A percentile compares a stretch with the other conserved stretches of the same genome.
Conservation (phyloP, 768 basidiomycete species). For the Boletus speciosus region DNA sequence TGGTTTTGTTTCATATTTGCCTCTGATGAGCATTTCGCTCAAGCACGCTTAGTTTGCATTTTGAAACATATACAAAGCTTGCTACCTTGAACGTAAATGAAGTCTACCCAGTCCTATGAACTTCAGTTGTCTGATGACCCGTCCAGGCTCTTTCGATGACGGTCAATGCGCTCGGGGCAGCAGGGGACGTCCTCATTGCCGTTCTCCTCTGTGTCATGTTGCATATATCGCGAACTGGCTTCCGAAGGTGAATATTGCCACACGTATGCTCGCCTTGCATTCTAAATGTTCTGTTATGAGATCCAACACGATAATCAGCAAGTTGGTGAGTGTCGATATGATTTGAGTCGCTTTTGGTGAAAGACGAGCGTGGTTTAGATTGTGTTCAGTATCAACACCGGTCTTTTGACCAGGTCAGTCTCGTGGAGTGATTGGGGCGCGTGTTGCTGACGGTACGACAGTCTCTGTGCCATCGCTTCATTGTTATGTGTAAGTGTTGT, state of each 20-base stretch:
- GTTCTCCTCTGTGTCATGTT: conserved; percentile 40
- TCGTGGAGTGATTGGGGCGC: neutral
- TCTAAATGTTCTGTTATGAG: conserved; percentile 6
- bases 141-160: conserved; percentile 41
- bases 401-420: conserved; percentile 31
- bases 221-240: conserved; percentile 48
- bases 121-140: neutral
- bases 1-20: conserved; percentile 7
- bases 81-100: conserved; percentile 39
- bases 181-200: conserved; percentile 50
- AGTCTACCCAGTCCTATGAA: neutral
- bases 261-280: neutral
- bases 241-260: conserved; percentile 34
- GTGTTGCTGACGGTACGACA: conserved; percentile 9
- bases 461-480: conserved; percentile 53
- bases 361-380: conserved; percentile 32
- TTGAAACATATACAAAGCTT: conserved; percentile 42
- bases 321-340: conserved; percentile 26
- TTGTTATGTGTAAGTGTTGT: conserved; percentile 41
- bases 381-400: conserved; percentile 49
- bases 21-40: neutral
- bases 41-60: conserved; percentile 34
- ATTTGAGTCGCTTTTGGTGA: neutral
- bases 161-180: conserved; percentile 49
- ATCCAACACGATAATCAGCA: conserved; percentile 52